A percentile compares a stretch with the other conserved stretches of the same genome.
Evolutionary conservation across 1,284 basidiomycete genomes (phyloP).

Genomic region (Phellopilus nigrolimitatus): DNA sequence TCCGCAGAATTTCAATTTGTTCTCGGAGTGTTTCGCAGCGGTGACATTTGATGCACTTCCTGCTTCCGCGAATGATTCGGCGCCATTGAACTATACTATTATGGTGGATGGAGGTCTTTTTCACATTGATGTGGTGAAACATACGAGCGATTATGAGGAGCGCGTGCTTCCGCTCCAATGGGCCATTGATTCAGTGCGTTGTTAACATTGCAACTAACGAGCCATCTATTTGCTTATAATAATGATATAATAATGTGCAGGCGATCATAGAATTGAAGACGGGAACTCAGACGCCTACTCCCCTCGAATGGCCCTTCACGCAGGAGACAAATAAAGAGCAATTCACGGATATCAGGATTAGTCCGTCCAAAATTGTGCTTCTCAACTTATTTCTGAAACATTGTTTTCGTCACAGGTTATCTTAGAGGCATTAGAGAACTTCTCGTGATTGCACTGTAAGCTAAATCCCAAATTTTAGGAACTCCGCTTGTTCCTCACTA

Average conservation of each 20-base stretch:
- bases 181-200: constrained; percentile 65
- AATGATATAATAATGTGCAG: constrained; percentile 29
- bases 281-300: constrained; percentile 45
- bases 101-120: constrained; percentile 60
- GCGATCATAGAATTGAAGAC: constrained; percentile 65
- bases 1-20: constrained; percentile 68
- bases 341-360: constrained; percentile 46
- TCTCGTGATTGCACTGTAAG: constrained; percentile 60
- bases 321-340: constrained; percentile 62
- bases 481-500: neutral
- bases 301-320: constrained; percentile 69
- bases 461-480: constrained; percentile 5
- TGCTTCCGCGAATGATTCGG: constrained; percentile 30
- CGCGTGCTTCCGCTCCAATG: constrained; percentile 71
- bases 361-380: constrained; percentile 36
- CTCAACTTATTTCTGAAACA: neutral
- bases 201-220: constrained; percentile 17
- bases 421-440: constrained; percentile 54
- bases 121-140: constrained; percentile 59
- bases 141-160: constrained; percentile 65
- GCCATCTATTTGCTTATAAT: neutral
- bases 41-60: constrained; percentile 64
- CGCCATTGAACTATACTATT: constrained; percentile 65
- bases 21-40: constrained; percentile 69
- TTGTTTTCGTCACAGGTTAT: constrained; percentile 47